Base-by-base conservation (phyloP, 2,329 filamentous ascomycete species). In the Capronia coronata region DNA sequence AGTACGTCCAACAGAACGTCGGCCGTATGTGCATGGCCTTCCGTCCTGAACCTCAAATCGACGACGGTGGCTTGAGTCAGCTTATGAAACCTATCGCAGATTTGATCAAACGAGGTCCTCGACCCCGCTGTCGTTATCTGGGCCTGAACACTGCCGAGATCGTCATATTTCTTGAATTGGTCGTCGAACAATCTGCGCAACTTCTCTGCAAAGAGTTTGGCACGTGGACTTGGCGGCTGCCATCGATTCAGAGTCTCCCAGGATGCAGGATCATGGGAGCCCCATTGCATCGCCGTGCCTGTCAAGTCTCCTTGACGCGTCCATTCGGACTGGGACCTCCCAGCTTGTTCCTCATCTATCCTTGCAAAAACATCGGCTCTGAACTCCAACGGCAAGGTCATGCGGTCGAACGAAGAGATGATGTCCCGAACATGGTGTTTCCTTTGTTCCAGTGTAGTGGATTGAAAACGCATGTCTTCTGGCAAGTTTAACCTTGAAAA, bases 121-220 rank as follows among this genome's bases (percentile, higher is more conserved):
- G 38, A 14, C 13, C 35, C 29, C n/a, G 23, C 25, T 11, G 32
- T 35, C 16, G 45, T 35, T n/a, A n/a, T 27, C 8, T 23, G 44
- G 16, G 27, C 21, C 3, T 19, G 16, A 21, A n/a, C 8, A 22
- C 13, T 22, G 14, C n/a, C 38, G 25, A 43, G 32, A 7, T 16
- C 50, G 27, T 59, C 48, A 37, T 72, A 73, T 23, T 52, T 59
- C 48, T 70, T 66, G 39, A 74, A 72, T 42, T 67, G 62, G 8
- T 54, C 51, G 7, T 72, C 55, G 4, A 71, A 63, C 22, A 64
- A 64, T 40, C 65, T 60, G 48, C 65, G 63, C 10, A 68, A 52
- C 51, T 74, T 75, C 52, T 72, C 65, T 47, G 70, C 68, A 57
- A 71, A 74, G 34, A 68, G 67, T 3, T 63, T 64, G 1, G 70